A percentile compares a stretch with the other conserved stretches of the same genome.
phyloP scores from a whole-genome alignment of 2,329 filamentous ascomycete genomes.

The Hymenoscyphus fraxineus region DNA sequence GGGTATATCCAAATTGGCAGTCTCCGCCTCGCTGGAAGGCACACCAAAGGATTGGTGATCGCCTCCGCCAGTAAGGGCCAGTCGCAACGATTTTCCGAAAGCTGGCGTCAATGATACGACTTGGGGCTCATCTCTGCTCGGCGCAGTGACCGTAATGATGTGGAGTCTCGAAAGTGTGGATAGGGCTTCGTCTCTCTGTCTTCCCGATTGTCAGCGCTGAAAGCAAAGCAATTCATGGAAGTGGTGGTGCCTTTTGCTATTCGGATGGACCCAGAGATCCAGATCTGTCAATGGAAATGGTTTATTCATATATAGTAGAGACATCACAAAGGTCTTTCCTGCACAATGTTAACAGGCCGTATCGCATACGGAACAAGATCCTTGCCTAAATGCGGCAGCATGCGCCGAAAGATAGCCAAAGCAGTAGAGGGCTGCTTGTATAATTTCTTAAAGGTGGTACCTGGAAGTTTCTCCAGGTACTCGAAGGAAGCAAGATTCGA shows the following conservation, averaged over 20 bases:
- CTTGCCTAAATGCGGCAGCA: constrained; percentile 86
- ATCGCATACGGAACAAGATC: constrained; percentile 11
- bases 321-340: constrained; percentile 97
- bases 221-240: constrained; percentile 2
- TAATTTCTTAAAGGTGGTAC: constrained; percentile 82
- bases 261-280: constrained; percentile 78
- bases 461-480: constrained; percentile 87
- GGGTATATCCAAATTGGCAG: constrained; percentile 60
- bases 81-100: constrained; percentile 77
- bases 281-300: constrained; percentile 77
- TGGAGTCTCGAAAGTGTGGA: constrained; percentile 80
- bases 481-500: constrained; percentile 67
- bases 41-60: constrained; percentile 88
- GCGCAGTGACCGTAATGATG: constrained; percentile 67
- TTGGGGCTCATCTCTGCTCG: constrained; percentile 59
- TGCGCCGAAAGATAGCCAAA: constrained; percentile 92
- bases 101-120: constrained; percentile 75
- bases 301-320: constrained; percentile 82
- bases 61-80: constrained; percentile 84
- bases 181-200: constrained; percentile 79
- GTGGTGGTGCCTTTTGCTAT: constrained; percentile 48
- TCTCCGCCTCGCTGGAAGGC: constrained; percentile 62
- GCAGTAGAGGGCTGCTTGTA: constrained; percentile 96
- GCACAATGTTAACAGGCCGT: constrained; percentile 21
- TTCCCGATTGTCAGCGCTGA: constrained; percentile 34